Conservation (phyloP, 1,139 yeast species). For the Kluyveromyces sp. region DNA sequence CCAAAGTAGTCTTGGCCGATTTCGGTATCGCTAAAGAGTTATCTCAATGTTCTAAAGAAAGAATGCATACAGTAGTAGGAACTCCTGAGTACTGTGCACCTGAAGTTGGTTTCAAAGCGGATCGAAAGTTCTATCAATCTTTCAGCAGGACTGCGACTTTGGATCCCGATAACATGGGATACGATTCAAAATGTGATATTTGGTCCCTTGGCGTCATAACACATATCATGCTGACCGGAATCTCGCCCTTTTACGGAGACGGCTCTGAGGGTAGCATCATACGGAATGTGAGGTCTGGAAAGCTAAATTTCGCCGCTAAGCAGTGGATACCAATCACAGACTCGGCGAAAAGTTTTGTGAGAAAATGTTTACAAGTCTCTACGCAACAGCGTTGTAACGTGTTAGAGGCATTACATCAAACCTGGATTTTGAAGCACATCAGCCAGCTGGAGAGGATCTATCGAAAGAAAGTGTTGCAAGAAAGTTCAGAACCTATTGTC, state of each 20-base stretch:
- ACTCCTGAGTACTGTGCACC: slow-evolving; percentile 68
- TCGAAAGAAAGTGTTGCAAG: slow-evolving; percentile 25
- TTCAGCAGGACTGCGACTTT: slow-evolving; percentile 28
- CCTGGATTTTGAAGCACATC: slow-evolving; percentile 41
- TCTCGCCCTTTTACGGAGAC: slow-evolving; percentile 54
- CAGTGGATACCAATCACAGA: slow-evolving; percentile 40
- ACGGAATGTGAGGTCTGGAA: slow-evolving; percentile 37
- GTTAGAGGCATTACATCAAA: slow-evolving; percentile 36
- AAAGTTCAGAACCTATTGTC: slow-evolving; percentile 5
- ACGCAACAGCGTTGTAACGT: slow-evolving; percentile 36
- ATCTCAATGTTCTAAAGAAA: slow-evolving; percentile 24
- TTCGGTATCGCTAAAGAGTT: slow-evolving; percentile 55
- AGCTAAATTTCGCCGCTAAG: slow-evolving; percentile 34
- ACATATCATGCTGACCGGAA: slow-evolving; percentile 50
- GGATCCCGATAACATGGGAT: slow-evolving; percentile 34
- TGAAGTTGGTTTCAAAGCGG: slow-evolving; percentile 44
- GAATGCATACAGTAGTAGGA: slow-evolving; percentile 55
- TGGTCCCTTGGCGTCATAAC: slow-evolving; percentile 62
- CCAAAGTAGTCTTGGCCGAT: slow-evolving; percentile 53
- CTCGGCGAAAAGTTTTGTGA: slow-evolving; percentile 41
- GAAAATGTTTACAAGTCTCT: slow-evolving; percentile 36
- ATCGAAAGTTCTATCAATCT: slow-evolving; percentile 20
- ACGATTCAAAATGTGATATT: slow-evolving; percentile 51
- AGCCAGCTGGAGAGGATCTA: slow-evolving; percentile 29
- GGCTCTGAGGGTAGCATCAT: slow-evolving; percentile 36